Conservation (phyloP, 495 filamentous ascomycete genomes). For the Lasiosphaeris hirsuta region DNA sequence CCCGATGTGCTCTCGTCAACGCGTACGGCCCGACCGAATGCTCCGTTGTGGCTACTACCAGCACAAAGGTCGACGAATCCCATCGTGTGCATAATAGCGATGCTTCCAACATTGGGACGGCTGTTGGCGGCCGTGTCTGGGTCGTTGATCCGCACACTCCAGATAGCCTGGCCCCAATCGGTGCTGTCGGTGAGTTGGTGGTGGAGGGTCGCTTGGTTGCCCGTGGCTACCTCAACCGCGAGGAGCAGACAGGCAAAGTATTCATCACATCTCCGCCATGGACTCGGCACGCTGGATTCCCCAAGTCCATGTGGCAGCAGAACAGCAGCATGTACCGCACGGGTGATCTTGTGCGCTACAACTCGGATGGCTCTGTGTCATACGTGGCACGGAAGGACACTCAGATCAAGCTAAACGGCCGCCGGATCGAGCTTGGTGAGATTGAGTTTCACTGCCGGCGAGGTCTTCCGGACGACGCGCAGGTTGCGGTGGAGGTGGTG, state of each 20-base stretch:
- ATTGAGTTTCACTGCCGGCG: slow-evolving; percentile 26
- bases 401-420: slow-evolving; percentile 42
- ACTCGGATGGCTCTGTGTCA: slow-evolving; percentile 31
- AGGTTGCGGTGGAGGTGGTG: slow-evolving; percentile 31
- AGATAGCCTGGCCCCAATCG: slow-evolving; percentile 47
- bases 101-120: slow-evolving; percentile 44
- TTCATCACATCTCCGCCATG: slow-evolving; percentile 32
- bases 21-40: slow-evolving; percentile 50
- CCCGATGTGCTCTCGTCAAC: slow-evolving; percentile 29
- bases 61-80: slow-evolving; percentile 23
- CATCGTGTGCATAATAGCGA: slow-evolving; percentile 15
- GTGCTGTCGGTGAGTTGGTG: slow-evolving; percentile 43
- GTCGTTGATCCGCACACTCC: slow-evolving; percentile 52
- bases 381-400: slow-evolving; percentile 37
- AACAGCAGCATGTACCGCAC: slow-evolving; percentile 42
- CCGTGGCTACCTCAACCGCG: slow-evolving; percentile 43
- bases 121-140: slow-evolving; percentile 48
- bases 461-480: slow-evolving; percentile 6
- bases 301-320: background rate
- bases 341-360: slow-evolving; percentile 54
- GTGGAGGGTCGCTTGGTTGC: slow-evolving; percentile 42
- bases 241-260: slow-evolving; percentile 30
- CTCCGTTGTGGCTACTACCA: slow-evolving; percentile 31
- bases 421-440: slow-evolving; percentile 39
- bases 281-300: slow-evolving; percentile 34